Evolutionary conservation across 1,284 basidiomycete genomes (phyloP), one percentile per base, ranked within the genome.

Genomic region (Austroboletus novae-zelandiae): DNA sequence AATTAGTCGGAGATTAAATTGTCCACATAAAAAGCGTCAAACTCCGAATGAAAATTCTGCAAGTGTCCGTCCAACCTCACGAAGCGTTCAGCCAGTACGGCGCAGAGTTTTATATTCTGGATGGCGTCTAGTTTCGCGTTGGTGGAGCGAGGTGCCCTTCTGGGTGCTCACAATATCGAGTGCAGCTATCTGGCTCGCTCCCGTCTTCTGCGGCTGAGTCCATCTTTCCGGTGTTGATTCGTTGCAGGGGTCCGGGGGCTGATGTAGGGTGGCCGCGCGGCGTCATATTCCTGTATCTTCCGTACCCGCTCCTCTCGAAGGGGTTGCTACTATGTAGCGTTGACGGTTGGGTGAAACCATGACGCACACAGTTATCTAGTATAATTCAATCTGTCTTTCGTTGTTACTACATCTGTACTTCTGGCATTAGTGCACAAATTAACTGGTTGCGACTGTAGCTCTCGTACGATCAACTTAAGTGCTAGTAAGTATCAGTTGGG

Each of bases 341-440:
- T 86, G 84, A 86, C 81, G 81, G 84, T 80, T 68, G 77, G 80
- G 82, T 80, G 60, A 85, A 85, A 86, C 84, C 85, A 87, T 87
- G 80, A 79, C 72, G 78, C 71, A 75, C 62, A 86, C 84, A 86
- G n/a, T 32, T 37, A 9, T 20, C 15, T 34, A 34, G 13, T 34
- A 3, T 6, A 34, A 14, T 13, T 34, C 13, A 34, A 32, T 32
- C n/a, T 15, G 31, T 5, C 4, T 32, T 9, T 34, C 32, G 6
- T 27, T 27, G 27, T 7, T 27, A 27, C 27, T 27, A 27, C 27
- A 27, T 27, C 9, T 34, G 32, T 34, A 27, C 27, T 27, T 27
- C 5, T 27, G 27, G 25, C 25, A 27, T 27, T 27, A 27, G 8
- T 27, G 25, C 8, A 8, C 25, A 27, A 27, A 8, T 27, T 27